phyloP scores from a whole-genome alignment of 1,139 yeast species.

The Nematodospora anomalae region DNA sequence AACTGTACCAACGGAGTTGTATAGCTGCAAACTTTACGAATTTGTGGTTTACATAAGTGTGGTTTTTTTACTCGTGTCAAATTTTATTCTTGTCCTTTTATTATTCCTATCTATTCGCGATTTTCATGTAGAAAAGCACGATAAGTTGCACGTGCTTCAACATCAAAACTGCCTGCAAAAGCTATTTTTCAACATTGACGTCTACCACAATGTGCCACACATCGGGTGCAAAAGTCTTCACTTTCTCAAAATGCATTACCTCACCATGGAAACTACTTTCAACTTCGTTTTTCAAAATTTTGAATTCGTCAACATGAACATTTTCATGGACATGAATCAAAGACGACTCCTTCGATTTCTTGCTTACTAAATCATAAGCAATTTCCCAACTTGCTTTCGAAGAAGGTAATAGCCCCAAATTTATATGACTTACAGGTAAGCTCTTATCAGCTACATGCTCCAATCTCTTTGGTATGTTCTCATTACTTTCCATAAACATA shows the following conservation, averaged over 20 bases:
- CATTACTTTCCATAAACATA: conserved; percentile 66
- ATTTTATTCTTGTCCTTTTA: too few relatives aligned
- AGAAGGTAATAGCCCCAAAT: conserved; percentile 74
- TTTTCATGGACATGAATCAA: conserved; percentile 76
- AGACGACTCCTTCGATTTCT: conserved; percentile 19
- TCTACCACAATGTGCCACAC: conserved; percentile 79
- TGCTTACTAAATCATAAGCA: conserved; percentile 31
- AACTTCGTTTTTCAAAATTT: conserved; percentile 25
- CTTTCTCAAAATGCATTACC: conserved; percentile 48
- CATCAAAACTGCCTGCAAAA: too few relatives aligned
- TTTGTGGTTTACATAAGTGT: too few relatives aligned
- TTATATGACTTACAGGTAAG: conserved; percentile 57
- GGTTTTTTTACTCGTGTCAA: too few relatives aligned
- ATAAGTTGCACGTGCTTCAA: too few relatives aligned
- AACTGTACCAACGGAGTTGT: too few relatives aligned
- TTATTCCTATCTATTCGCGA: too few relatives aligned
- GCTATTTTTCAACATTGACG: conserved; percentile 8
- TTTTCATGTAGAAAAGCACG: too few relatives aligned
- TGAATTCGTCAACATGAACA: conserved; percentile 49
- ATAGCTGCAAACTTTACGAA: too few relatives aligned
- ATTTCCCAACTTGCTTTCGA: conserved; percentile 62
- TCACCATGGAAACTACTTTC: conserved; percentile 15
- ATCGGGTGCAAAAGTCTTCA: conserved; percentile 87
- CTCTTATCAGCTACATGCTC: conserved; percentile 17
- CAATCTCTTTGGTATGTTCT: conserved; percentile 45